These are phyloP conservation scores for Scytalidium lignicola DNA, from an alignment of 2,329 filamentous ascomycete species.

Conservation along the genomic window DNA sequence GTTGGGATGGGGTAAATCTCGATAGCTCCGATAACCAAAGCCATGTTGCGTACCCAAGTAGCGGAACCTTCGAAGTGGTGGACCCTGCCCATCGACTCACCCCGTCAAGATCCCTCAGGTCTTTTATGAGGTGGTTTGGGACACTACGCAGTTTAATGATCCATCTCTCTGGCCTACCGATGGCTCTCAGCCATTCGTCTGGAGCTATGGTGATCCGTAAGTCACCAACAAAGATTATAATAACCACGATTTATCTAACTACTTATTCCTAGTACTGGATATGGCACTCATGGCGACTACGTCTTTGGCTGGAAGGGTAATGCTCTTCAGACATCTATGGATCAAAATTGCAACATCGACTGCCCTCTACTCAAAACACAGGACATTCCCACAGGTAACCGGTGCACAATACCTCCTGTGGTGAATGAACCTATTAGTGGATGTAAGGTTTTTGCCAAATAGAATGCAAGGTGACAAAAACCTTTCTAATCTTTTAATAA, in stretches of 20 bases:
- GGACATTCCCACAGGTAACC: constrained; percentile 38
- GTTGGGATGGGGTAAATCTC: constrained; percentile 21
- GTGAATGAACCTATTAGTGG: constrained; percentile 44
- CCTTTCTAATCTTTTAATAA: neutral
- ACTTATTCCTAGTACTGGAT: constrained; percentile 31
- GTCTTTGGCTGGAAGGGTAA: constrained; percentile 47
- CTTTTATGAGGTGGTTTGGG: constrained; percentile 46
- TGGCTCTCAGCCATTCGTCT: constrained; percentile 38
- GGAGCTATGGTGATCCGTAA: constrained; percentile 36
- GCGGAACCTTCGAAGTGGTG: constrained; percentile 13
- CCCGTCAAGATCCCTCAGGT: constrained; percentile 43
- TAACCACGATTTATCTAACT: constrained; percentile 44
- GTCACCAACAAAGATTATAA: constrained; percentile 41
- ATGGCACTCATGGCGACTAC: constrained; percentile 47
- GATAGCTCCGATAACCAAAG: constrained; percentile 16
- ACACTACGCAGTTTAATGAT: constrained; percentile 37
- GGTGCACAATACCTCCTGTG: constrained; percentile 40
- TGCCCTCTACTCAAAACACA: constrained; percentile 39
- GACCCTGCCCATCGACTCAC: constrained; percentile 25
- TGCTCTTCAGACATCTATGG: constrained; percentile 43
- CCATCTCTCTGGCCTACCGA: constrained; percentile 37
- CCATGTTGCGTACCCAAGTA: constrained; percentile 23
- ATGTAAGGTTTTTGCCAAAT: constrained; percentile 33
- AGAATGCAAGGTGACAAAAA: neutral
- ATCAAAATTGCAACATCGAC: constrained; percentile 42